Evolutionary conservation across 1,284 basidiomycete species (phyloP).

Genomic region (Cryptococcus maquisensis): DNA sequence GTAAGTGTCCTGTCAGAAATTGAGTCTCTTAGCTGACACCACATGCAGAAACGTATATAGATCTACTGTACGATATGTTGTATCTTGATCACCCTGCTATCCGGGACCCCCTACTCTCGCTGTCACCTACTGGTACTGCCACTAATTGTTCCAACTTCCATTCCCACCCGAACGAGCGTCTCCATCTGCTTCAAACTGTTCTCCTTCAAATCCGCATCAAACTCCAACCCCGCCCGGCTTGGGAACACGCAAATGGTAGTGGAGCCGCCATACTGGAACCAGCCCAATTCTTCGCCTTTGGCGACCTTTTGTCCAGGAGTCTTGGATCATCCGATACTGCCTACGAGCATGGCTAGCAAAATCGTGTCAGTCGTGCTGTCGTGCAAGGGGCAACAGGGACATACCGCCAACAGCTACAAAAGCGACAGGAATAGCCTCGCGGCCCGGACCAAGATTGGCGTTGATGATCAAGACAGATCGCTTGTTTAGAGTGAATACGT

Average conservation of each 20-base stretch:
- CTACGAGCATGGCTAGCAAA: slow-evolving; percentile 55
- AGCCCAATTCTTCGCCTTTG: slow-evolving; percentile 54
- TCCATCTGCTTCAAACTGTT: slow-evolving; percentile 62
- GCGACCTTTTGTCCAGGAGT: slow-evolving; percentile 45
- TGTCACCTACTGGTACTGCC: background rate
- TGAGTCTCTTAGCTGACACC: background rate
- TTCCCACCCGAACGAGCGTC: slow-evolving; percentile 64
- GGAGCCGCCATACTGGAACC: slow-evolving; percentile 50
- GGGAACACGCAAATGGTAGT: slow-evolving; percentile 67
- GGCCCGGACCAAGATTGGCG: slow-evolving; percentile 43
- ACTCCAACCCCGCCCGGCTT: slow-evolving; percentile 51
- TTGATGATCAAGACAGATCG: slow-evolving; percentile 43
- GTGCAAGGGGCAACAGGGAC: slow-evolving; percentile 7
- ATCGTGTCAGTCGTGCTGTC: slow-evolving; percentile 3
- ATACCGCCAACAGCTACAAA: slow-evolving; percentile 46
- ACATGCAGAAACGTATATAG: background rate
- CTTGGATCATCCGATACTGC: slow-evolving; percentile 51
- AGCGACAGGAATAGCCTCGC: slow-evolving; percentile 33
- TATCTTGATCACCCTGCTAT: background rate
- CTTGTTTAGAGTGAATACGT: slow-evolving; percentile 40
- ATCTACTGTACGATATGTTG: slow-evolving; percentile 9
- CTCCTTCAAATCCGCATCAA: slow-evolving; percentile 62
- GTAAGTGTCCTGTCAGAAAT: background rate
- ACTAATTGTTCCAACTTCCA: slow-evolving; percentile 43
- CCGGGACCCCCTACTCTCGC: background rate